A percentile compares a stretch with the other conserved stretches of the same genome.
These are phyloP conservation scores for Yamadazyma kitorensis DNA, from an alignment of 805 yeast species.

Conservation along the genomic window DNA sequence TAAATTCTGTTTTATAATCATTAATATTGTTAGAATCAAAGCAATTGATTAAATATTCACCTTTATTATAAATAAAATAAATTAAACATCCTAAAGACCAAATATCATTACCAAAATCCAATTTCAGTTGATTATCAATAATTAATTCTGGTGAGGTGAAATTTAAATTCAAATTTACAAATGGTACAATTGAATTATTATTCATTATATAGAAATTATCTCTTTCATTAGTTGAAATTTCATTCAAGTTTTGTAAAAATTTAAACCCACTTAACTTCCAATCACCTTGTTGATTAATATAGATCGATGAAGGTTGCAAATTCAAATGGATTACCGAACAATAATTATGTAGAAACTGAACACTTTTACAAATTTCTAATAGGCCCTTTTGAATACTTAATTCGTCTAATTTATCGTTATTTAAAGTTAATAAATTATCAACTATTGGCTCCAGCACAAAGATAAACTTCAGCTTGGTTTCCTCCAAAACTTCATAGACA, in stretches of 20 bases:
- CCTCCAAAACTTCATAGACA: constrained; percentile 86
- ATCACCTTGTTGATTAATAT: constrained; percentile 81
- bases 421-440: constrained; percentile 45
- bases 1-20: constrained; percentile 58
- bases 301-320: constrained; percentile 71
- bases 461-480: constrained; percentile 68
- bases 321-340: constrained; percentile 76
- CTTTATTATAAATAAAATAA: constrained; percentile 61
- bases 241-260: constrained; percentile 49
- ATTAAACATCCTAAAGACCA: constrained; percentile 82
- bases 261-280: constrained; percentile 87
- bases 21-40: constrained; percentile 49
- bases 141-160: constrained; percentile 85
- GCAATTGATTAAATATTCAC: constrained; percentile 41
- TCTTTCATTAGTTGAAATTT: constrained; percentile 42
- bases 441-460: constrained; percentile 84
- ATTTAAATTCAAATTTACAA: constrained; percentile 66
- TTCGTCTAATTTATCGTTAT: constrained; percentile 52
- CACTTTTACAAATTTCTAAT: constrained; percentile 70
- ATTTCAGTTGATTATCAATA: constrained; percentile 49
- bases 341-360: constrained; percentile 77
- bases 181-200: constrained; percentile 76
- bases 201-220: constrained; percentile 67
- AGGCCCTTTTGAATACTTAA: constrained; percentile 79
- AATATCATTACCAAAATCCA: constrained; percentile 71